A percentile compares a stretch with the other conserved stretches of the same genome.
These are phyloP conservation scores for Tricholoma sp. DNA, from an alignment of 768 basidiomycete genomes.

Conservation along the genomic window DNA sequence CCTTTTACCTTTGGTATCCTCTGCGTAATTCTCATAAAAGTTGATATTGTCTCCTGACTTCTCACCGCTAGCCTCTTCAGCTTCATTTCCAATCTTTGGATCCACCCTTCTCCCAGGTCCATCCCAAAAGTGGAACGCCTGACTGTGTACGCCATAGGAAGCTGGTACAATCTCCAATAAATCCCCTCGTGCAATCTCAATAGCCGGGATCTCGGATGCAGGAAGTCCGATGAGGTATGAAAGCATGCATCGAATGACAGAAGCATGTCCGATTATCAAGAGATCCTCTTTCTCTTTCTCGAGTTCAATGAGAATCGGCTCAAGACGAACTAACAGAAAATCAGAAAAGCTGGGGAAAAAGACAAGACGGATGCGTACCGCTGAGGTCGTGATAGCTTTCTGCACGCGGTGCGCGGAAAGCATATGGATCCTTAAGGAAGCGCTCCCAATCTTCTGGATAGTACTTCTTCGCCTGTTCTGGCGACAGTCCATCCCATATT, in stretches of 20 bases:
- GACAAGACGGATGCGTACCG: constrained; percentile 36
- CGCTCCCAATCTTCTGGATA: constrained; percentile 95
- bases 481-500: constrained; percentile 93
- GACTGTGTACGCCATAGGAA: constrained; percentile 84
- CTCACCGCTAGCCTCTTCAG: constrained; percentile 42
- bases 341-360: constrained; percentile 4
- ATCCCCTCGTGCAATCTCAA: constrained; percentile 95
- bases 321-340: constrained; percentile 72
- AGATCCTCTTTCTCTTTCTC: constrained; percentile 94
- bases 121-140: constrained; percentile 91
- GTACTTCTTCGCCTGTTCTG: constrained; percentile 82
- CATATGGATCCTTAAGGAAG: constrained; percentile 89
- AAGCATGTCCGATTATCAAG: constrained; percentile 94
- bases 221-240: constrained; percentile 92
- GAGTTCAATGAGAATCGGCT: constrained; percentile 87
- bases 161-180: constrained; percentile 90
- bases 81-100: constrained; percentile 24
- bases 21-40: constrained; percentile 88
- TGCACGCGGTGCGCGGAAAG: constrained; percentile 86
- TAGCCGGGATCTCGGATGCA: constrained; percentile 94
- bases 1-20: constrained; percentile 64
- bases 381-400: constrained; percentile 97
- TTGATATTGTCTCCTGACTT: constrained; percentile 28
- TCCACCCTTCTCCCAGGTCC: constrained; percentile 63
- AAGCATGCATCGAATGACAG: constrained; percentile 93